Evolutionary conservation across 2,329 filamentous ascomycete species (phyloP).

Genomic region (Trichoderma cornu-damae): DNA sequence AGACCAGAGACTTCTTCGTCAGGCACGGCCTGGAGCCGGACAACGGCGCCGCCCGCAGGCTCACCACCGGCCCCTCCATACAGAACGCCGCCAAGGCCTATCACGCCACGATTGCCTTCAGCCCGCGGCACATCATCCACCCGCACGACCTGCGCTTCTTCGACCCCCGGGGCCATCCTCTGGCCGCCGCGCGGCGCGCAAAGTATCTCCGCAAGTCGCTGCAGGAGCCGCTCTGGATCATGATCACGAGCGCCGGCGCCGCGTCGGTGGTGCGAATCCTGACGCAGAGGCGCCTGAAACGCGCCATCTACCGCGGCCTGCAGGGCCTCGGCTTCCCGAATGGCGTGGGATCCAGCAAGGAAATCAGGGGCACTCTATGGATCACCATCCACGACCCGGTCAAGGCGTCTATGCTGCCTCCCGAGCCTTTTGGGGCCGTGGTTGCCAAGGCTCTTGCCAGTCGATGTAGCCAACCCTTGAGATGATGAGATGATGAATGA

Average conservation of each 20-base stretch:
- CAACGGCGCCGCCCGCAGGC: slow-evolving; percentile 22
- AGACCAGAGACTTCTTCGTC: slow-evolving; percentile 28
- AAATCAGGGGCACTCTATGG: slow-evolving; percentile 28
- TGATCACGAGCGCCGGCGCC: slow-evolving; percentile 21
- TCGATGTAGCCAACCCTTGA: slow-evolving; percentile 8
- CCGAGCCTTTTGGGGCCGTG: slow-evolving; percentile 22
- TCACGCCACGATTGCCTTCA: slow-evolving; percentile 26
- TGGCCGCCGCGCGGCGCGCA: slow-evolving; percentile 25
- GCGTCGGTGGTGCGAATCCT: slow-evolving; percentile 26
- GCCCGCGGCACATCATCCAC: slow-evolving; percentile 30
- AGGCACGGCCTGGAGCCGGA: slow-evolving; percentile 25
- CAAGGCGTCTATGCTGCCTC: slow-evolving; percentile 19
- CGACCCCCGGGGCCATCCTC: slow-evolving; percentile 31
- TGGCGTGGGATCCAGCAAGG: slow-evolving; percentile 13
- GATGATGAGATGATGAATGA: background rate
- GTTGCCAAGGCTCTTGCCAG: slow-evolving; percentile 21
- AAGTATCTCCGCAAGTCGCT: slow-evolving; percentile 27
- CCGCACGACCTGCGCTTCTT: slow-evolving; percentile 33
- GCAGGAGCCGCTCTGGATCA: slow-evolving; percentile 33
- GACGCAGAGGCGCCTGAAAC: slow-evolving; percentile 26
- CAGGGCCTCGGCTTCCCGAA: slow-evolving; percentile 25
- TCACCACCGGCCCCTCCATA: slow-evolving; percentile 16
- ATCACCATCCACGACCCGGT: slow-evolving; percentile 22
- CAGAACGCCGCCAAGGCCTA: slow-evolving; percentile 21
- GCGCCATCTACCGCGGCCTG: slow-evolving; percentile 28